phyloP scores from a whole-genome alignment of 371 early-diverging fungal species.

The Chytridium lagenaria region DNA sequence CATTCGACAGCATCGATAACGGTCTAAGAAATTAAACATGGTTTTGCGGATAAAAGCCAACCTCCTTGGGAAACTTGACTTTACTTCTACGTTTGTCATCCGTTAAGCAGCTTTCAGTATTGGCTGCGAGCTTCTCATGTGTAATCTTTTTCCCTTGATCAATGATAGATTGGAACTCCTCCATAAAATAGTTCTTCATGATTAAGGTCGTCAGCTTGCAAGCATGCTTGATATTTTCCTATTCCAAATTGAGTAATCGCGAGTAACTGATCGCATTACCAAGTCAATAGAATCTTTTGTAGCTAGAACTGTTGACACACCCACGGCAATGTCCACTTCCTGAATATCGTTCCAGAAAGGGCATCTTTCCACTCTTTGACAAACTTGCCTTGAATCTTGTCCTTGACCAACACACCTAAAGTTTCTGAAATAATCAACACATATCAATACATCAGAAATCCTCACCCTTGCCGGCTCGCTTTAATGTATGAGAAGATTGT shows the following conservation, averaged over 20 bases:
- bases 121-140: slow-evolving; percentile 84
- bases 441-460: background rate
- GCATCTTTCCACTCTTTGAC: slow-evolving; percentile 80
- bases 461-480: slow-evolving; percentile 39
- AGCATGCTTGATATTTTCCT: slow-evolving; percentile 78
- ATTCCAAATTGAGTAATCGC: background rate
- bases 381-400: slow-evolving; percentile 78
- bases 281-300: slow-evolving; percentile 91
- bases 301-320: slow-evolving; percentile 76
- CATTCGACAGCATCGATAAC: slow-evolving; percentile 74
- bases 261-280: slow-evolving; percentile 47
- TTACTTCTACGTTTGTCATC: slow-evolving; percentile 69
- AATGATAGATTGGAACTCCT: slow-evolving; percentile 81
- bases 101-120: slow-evolving; percentile 72
- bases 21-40: slow-evolving; percentile 27
- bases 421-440: slow-evolving; percentile 54
- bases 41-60: slow-evolving; percentile 41
- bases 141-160: slow-evolving; percentile 88
- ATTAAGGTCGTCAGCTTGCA: slow-evolving; percentile 73
- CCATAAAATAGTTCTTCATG: slow-evolving; percentile 86
- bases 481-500: slow-evolving; percentile 61
- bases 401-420: slow-evolving; percentile 82
- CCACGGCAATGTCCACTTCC: slow-evolving; percentile 74
- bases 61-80: slow-evolving; percentile 75
- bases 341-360: slow-evolving; percentile 61